phyloP scores from a whole-genome alignment of 768 basidiomycete genomes.

The Cytidiella melzeri region DNA sequence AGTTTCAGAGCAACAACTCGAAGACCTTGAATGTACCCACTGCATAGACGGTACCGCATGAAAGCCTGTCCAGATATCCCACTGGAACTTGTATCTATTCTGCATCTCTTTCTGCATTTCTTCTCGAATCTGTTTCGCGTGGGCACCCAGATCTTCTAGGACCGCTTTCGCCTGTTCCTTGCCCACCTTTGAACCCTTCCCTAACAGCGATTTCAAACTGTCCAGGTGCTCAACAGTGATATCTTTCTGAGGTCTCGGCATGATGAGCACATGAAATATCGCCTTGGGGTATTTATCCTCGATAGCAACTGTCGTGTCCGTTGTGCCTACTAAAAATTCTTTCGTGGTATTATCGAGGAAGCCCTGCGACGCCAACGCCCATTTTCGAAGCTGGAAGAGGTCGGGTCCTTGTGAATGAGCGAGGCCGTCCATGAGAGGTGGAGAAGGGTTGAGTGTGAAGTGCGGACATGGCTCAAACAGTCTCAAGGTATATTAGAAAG shows the following conservation, averaged over 20 bases:
- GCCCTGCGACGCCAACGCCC: conserved; percentile 45
- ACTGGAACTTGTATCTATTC: conserved; percentile 63
- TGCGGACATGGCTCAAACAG: too few relatives aligned
- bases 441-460: too few relatives aligned
- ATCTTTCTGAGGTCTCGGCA: conserved; percentile 50
- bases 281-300: conserved; percentile 79
- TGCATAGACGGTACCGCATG: conserved; percentile 83
- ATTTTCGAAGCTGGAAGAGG: background rate
- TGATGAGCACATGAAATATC: conserved; percentile 80
- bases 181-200: conserved; percentile 32
- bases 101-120: conserved; percentile 80
- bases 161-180: conserved; percentile 43
- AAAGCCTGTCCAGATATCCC: conserved; percentile 78
- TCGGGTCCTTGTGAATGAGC: too few relatives aligned
- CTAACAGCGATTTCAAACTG: conserved; percentile 51
- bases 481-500: too few relatives aligned
- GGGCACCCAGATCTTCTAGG: conserved; percentile 45
- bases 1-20: background rate
- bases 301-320: conserved; percentile 51
- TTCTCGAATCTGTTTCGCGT: conserved; percentile 47
- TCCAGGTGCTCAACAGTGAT: conserved; percentile 35
- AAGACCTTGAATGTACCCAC: conserved; percentile 40
- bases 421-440: too few relatives aligned
- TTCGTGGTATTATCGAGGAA: conserved; percentile 49
- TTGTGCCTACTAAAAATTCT: conserved; percentile 54